phyloP scores from a whole-genome alignment of 768 basidiomycete species.

The Amanita thiersii region DNA sequence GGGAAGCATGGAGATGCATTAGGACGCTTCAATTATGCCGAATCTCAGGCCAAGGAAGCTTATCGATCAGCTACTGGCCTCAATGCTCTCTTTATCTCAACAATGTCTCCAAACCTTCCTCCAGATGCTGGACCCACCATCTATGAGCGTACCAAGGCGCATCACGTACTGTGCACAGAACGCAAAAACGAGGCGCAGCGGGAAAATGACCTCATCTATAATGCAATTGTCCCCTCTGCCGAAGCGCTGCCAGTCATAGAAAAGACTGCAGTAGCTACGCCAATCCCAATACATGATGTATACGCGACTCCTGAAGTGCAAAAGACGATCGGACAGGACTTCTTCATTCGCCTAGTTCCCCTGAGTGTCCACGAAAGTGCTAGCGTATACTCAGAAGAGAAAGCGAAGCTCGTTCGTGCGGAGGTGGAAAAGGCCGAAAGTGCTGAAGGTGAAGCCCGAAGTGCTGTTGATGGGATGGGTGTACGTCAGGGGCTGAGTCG shows the following conservation, averaged over 20 bases:
- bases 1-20: slow-evolving; percentile 85
- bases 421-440: slow-evolving; percentile 86
- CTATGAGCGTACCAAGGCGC: slow-evolving; percentile 76
- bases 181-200: slow-evolving; percentile 67
- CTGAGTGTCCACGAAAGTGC: slow-evolving; percentile 94
- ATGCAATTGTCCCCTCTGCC: slow-evolving; percentile 74
- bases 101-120: slow-evolving; percentile 75
- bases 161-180: slow-evolving; percentile 70
- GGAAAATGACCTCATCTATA: slow-evolving; percentile 97
- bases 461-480: slow-evolving; percentile 74
- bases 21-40: slow-evolving; percentile 69
- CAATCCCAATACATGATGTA: slow-evolving; percentile 91
- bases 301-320: slow-evolving; percentile 89
- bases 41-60: slow-evolving; percentile 79
- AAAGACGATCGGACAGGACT: slow-evolving; percentile 87
- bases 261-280: slow-evolving; percentile 71
- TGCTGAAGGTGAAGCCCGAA: slow-evolving; percentile 72
- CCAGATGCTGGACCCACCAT: slow-evolving; percentile 79
- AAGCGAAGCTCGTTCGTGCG: slow-evolving; percentile 83
- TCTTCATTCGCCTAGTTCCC: slow-evolving; percentile 83
- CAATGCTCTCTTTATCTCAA: slow-evolving; percentile 59
- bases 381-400: slow-evolving; percentile 96
- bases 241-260: slow-evolving; percentile 80
- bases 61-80: slow-evolving; percentile 61
- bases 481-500: slow-evolving; percentile 63